phyloP scores from a whole-genome alignment of 2,329 filamentous ascomycete genomes.

The Chaetomiaceae sp. region DNA sequence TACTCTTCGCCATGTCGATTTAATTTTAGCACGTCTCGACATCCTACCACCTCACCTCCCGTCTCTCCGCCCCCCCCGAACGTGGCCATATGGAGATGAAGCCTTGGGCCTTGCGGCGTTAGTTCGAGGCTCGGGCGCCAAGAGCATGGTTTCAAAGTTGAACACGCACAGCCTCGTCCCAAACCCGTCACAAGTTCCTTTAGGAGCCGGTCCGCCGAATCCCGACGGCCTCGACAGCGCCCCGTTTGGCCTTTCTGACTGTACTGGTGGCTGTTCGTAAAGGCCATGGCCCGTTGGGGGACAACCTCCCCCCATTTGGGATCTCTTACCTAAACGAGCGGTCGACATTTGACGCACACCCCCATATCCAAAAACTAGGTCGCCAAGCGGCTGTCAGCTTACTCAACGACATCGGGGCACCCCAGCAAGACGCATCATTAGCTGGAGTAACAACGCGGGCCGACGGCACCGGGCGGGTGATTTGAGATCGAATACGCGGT shows the following conservation, averaged over 20 bases:
- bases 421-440: not conserved
- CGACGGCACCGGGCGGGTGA: not conserved
- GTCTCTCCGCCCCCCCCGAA: not conserved
- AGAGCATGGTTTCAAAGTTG: too few relatives aligned
- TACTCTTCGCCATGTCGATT: not conserved
- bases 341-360: not conserved
- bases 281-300: not conserved
- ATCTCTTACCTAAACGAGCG: not conserved
- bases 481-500: not conserved
- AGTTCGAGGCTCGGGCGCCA: too few relatives aligned
- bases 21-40: not conserved
- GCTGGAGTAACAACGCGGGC: not conserved
- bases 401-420: not conserved
- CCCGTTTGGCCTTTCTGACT: too few relatives aligned
- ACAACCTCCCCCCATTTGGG: not conserved
- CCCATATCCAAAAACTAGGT: too few relatives aligned
- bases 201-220: not conserved
- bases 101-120: too few relatives aligned
- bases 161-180: too few relatives aligned
- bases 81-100: not conserved
- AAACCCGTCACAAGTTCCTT: too few relatives aligned
- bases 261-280: too few relatives aligned
- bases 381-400: conserved; percentile 5
- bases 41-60: too few relatives aligned
- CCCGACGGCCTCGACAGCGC: not conserved